Percentiles rank a stretch among this genome's conserved stretches.
These are phyloP conservation scores for Dissophora ornata DNA, from an alignment of 192 early-diverging fungal species.

Conservation along the genomic window DNA sequence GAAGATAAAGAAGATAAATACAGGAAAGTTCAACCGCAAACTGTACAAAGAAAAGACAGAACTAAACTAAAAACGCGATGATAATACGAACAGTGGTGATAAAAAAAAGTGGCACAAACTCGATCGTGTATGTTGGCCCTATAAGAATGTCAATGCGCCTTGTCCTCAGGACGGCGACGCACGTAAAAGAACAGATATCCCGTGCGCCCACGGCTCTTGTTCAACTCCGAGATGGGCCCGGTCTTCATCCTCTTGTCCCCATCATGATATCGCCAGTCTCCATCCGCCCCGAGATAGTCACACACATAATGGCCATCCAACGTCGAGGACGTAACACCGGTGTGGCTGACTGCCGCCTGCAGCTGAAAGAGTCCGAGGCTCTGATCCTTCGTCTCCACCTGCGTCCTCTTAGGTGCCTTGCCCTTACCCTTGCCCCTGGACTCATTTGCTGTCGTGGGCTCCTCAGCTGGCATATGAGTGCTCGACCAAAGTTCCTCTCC, in stretches of 20 bases:
- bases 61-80: too few species aligned
- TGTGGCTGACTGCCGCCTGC: constrained; percentile 31
- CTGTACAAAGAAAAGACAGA: too few species aligned
- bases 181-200: constrained; percentile 46
- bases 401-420: constrained; percentile 1
- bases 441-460: neutral
- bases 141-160: neutral
- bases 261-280: constrained; percentile 23
- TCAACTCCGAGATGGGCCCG: constrained; percentile 25
- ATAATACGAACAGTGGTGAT: too few species aligned
- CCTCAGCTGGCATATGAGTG: neutral
- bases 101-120: too few species aligned
- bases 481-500: neutral
- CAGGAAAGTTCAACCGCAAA: neutral
- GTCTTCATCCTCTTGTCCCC: constrained; percentile 14
- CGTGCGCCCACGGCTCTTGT: constrained; percentile 17
- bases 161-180: constrained; percentile 5
- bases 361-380: constrained; percentile 25
- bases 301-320: constrained; percentile 28
- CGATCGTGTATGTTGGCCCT: too few species aligned
- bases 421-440: constrained; percentile 28
- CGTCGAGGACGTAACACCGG: constrained; percentile 13
- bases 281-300: constrained; percentile 28
- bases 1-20: neutral
- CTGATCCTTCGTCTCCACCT: neutral